Base-by-base conservation (phyloP, 768 basidiomycete species). In the Amanita pallidorosea region DNA sequence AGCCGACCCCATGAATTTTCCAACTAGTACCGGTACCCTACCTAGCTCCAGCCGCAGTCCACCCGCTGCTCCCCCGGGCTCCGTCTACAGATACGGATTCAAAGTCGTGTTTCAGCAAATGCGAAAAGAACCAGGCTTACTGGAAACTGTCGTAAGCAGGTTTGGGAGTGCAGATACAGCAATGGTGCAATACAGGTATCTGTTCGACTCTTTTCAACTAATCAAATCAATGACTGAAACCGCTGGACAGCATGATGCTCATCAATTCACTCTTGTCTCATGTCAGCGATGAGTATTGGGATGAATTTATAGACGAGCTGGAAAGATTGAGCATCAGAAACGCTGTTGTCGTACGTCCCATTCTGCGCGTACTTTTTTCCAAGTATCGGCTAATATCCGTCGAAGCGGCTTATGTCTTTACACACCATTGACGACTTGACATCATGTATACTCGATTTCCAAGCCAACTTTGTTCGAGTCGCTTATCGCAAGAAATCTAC, bases 371-470 rank as follows among this genome's bases (percentile, higher is more conserved):
- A 31, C 20, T 27, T 38, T 7, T 15, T n/a, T 44, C 17, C 20
- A 20, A 18, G 25, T 27, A 36, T 25, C 51, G 49, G 41, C 33
- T 34, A 47, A 53, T 44, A 49, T 49, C 36, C 38, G 20, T 27
- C 25, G 15, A 57, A 92, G 88, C 80, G 83, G 51, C 73, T 92
- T 44, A 92, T 91, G 88, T 81, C 84, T 7, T 75, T 84, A 27
- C 85, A 88, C 57, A 84, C 81, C 25, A 78, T 81, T 45, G 87
- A 89, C 55, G 89, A 92, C 60, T 68, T 91, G 49, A 81, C 84
- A 6, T 91, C 88, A 0, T 84, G 82, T 52, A 84, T 93, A 43
- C 73, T 92, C 50, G 86, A 92, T 61, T 93, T 92, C 64, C 90
- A 93, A 68, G 82, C 86, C 23, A 90, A 89, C 64, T 77, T 91